Evolutionary conservation across 228 moss, liverwort and hornwort genomes (phyloP).

Genomic region (Sphagnum fallax): DNA sequence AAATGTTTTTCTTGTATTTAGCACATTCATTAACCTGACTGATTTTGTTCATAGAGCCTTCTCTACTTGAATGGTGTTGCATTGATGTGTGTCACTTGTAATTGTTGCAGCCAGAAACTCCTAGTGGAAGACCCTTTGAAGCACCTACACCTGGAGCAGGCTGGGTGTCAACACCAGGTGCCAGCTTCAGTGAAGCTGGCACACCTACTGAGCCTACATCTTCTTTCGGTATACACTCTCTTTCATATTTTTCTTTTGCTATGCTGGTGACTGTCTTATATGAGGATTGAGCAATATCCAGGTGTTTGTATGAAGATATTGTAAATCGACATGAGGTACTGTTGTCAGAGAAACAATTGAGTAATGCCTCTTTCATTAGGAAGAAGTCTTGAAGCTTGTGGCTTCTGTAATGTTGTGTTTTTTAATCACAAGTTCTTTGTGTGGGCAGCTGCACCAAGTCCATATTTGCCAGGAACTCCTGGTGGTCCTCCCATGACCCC

Average conservation of each 20-base stretch:
- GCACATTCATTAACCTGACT: too few relatives aligned
- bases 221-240: slow-evolving; percentile 39
- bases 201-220: slow-evolving; percentile 78
- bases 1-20: too few relatives aligned
- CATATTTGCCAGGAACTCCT: slow-evolving; percentile 85
- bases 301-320: neutral
- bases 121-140: slow-evolving; percentile 86
- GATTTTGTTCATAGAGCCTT: too few relatives aligned
- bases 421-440: slow-evolving; percentile 1
- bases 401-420: neutral
- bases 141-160: slow-evolving; percentile 75
- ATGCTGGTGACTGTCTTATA: neutral
- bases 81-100: neutral
- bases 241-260: neutral
- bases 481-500: slow-evolving; percentile 98
- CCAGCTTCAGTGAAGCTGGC: slow-evolving; percentile 88
- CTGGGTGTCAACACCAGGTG: slow-evolving; percentile 76
- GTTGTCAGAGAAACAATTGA: neutral
- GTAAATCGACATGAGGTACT: neutral
- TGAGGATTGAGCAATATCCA: neutral
- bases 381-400: neutral
- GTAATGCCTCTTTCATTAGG: neutral
- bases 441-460: slow-evolving; percentile 85
- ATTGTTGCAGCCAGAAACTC: slow-evolving; percentile 65
- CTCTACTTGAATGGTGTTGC: neutral